phyloP scores from a whole-genome alignment of 441 rosid genomes.

The Populus hybrid region DNA sequence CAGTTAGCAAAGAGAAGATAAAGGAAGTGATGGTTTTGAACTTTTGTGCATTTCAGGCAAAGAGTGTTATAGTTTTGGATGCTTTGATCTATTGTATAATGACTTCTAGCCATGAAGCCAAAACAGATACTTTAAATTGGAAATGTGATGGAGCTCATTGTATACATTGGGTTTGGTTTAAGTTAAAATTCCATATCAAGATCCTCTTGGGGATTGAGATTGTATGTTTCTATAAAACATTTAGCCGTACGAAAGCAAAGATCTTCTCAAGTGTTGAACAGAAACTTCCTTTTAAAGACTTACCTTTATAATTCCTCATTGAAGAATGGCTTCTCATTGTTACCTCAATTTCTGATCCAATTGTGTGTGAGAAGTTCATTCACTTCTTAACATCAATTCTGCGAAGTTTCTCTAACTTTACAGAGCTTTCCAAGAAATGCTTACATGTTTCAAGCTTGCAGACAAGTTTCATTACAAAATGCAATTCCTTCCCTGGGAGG shows the following conservation, averaged over 20 bases:
- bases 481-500: not conserved
- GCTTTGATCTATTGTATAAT: not conserved
- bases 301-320: not conserved
- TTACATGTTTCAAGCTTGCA: not conserved
- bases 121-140: not conserved
- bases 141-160: conserved; percentile 6
- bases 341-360: not conserved
- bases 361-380: not conserved
- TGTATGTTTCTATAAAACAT: not conserved
- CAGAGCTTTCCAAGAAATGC: not conserved
- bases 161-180: conserved; percentile 11
- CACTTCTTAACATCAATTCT: not conserved
- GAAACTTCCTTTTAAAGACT: not conserved
- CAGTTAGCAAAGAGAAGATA: conserved; percentile 50
- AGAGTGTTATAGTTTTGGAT: conserved; percentile 3
- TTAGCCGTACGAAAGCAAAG: conserved; percentile 10
- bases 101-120: conserved; percentile 9
- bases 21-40: not conserved
- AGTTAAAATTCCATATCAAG: conserved; percentile 12
- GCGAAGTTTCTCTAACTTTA: not conserved
- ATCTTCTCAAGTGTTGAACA: not conserved
- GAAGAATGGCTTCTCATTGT: not conserved
- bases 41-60: conserved; percentile 6
- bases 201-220: conserved; percentile 21
- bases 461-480: not conserved